phyloP scores from a whole-genome alignment of 1,284 basidiomycete species.

The Rhodotorula glutinis region DNA sequence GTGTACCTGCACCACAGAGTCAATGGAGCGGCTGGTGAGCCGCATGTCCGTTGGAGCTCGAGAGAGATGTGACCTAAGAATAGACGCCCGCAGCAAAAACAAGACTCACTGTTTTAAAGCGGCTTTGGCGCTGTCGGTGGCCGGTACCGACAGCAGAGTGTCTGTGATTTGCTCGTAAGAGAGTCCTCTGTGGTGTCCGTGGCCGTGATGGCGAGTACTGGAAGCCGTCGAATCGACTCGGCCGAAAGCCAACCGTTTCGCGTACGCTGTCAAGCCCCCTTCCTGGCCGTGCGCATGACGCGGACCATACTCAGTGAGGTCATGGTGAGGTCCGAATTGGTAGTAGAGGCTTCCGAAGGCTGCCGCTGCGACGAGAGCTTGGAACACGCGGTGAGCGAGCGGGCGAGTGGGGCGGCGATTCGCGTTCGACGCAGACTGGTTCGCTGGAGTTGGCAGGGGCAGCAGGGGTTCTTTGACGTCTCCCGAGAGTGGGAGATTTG shows the following conservation, averaged over 20 bases:
- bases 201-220: background rate
- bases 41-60: no score
- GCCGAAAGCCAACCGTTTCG: background rate
- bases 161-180: background rate
- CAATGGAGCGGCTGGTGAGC: no score
- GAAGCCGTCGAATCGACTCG: background rate
- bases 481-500: no score
- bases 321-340: background rate
- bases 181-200: background rate
- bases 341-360: background rate
- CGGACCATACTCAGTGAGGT: background rate
- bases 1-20: constrained; percentile 28
- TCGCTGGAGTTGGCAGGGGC: background rate
- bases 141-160: constrained; percentile 10
- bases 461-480: constrained; percentile 3
- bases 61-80: background rate
- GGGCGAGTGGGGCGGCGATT: background rate
- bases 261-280: background rate
- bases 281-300: background rate
- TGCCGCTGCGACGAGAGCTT: no score
- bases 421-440: background rate
- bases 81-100: background rate
- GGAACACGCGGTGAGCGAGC: background rate
- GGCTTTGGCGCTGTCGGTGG: background rate
- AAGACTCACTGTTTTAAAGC: constrained; percentile 21